These are phyloP conservation scores for Barnettozyma californica DNA, from an alignment of 805 yeast genomes.

Conservation along the genomic window DNA sequence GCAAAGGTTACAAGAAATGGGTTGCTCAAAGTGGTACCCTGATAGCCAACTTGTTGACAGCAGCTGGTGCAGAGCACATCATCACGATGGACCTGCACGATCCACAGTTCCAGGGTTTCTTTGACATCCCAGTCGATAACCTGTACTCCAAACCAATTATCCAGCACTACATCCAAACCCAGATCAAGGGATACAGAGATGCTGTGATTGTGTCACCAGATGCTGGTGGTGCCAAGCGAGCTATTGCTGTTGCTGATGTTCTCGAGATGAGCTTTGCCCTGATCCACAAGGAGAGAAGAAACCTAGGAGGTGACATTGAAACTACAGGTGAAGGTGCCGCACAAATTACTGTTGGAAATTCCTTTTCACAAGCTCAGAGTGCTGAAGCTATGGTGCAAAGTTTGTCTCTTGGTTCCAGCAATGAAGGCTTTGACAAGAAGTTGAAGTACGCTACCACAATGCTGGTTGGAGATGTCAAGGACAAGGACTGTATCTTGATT, in stretches of 20 bases:
- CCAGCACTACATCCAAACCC: slow-evolving; percentile 74
- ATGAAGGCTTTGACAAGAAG: slow-evolving; percentile 12
- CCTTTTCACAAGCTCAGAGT: slow-evolving; percentile 18
- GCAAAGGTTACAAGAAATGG: slow-evolving; percentile 86
- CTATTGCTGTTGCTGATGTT: slow-evolving; percentile 89
- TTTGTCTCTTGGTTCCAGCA: slow-evolving; percentile 2
- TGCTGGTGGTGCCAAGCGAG: slow-evolving; percentile 98
- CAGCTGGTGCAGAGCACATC: slow-evolving; percentile 94
- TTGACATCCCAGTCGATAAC: slow-evolving; percentile 94
- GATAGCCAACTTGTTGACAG: slow-evolving; percentile 77
- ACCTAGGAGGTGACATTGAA: slow-evolving; percentile 19
- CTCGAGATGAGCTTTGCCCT: slow-evolving; percentile 86
- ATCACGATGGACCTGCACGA: slow-evolving; percentile 98
- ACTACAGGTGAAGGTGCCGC: slow-evolving; percentile 15
- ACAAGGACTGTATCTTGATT: slow-evolving; percentile 78
- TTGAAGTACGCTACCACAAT: slow-evolving; percentile 70
- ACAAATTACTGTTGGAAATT: slow-evolving; percentile 18
- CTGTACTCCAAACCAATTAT: slow-evolving; percentile 82
- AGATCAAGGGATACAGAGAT: slow-evolving; percentile 73
- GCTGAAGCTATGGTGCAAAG: slow-evolving; percentile 8
- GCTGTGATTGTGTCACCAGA: slow-evolving; percentile 96
- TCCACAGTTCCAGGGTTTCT: slow-evolving; percentile 96
- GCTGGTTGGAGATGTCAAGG: slow-evolving; percentile 93
- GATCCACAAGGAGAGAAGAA: slow-evolving; percentile 87
- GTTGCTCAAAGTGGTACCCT: slow-evolving; percentile 92